These are phyloP conservation scores for Geosiphon pyriformis DNA, from an alignment of 192 early-diverging fungal species.

Conservation along the genomic window DNA sequence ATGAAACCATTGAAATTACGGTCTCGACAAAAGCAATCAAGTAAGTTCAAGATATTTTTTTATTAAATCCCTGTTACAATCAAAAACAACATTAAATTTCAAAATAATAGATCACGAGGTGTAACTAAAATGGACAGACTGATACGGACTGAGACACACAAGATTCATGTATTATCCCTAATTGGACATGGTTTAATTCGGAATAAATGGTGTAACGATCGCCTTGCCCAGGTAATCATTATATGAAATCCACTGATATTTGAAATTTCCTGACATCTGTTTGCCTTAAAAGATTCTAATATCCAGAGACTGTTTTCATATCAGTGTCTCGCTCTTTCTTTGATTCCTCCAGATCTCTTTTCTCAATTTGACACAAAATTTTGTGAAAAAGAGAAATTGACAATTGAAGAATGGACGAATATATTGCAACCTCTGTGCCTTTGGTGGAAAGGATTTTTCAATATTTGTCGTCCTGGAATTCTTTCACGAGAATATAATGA, in stretches of 20 bases:
- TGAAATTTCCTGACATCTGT: too few species aligned
- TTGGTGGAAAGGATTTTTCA: constrained; percentile 40
- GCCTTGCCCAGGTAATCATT: constrained; percentile 35
- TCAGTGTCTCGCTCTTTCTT: constrained; percentile 27
- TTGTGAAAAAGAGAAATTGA: constrained; percentile 16
- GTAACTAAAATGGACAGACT: constrained; percentile 48
- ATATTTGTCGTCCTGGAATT: constrained; percentile 32
- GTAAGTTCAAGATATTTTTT: background rate
- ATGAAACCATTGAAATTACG: constrained; percentile 36
- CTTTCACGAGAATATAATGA: constrained; percentile 28
- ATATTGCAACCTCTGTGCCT: constrained; percentile 30
- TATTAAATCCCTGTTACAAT: background rate
- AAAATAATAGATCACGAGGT: constrained; percentile 31
- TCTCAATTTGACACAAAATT: constrained; percentile 17
- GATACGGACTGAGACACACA: constrained; percentile 50
- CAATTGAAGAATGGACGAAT: constrained; percentile 16
- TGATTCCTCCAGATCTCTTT: constrained; percentile 35
- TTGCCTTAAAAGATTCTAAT: too few species aligned
- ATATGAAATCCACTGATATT: constrained; percentile 23
- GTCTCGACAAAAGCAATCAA: constrained; percentile 27
- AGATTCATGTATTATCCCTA: constrained; percentile 55
- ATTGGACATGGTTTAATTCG: constrained; percentile 47
- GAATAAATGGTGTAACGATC: constrained; percentile 52
- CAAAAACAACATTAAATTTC: background rate
- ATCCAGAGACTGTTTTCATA: too few species aligned